These are phyloP conservation scores for Chenopodium album DNA, from an alignment of 148 eudicot species.

Conservation along the genomic window DNA sequence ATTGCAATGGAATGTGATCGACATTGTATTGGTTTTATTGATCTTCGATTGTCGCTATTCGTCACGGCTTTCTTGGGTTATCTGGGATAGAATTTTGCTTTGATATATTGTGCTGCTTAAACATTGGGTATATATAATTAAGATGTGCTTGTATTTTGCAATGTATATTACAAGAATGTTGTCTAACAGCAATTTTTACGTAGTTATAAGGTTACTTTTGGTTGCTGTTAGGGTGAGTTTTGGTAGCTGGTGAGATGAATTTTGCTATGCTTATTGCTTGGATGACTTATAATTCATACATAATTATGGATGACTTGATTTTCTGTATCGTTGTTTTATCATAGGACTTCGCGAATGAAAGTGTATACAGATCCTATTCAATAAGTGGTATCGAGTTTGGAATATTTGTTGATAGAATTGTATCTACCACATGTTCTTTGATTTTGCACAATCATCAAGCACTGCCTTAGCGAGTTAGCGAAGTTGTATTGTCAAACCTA, in stretches of 20 bases:
- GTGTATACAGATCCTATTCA: no score
- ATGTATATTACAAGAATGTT: no score
- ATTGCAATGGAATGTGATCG: neutral
- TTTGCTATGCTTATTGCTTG: neutral
- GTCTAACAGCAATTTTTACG: no score
- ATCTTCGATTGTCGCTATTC: neutral
- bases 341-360: no score
- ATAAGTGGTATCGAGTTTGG: no score
- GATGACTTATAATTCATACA: neutral
- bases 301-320: no score
- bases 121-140: neutral
- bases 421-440: no score
- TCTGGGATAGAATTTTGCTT: neutral
- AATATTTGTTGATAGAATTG: no score
- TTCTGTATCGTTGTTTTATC: no score
- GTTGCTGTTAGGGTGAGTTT: neutral
- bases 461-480: no score
- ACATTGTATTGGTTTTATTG: neutral
- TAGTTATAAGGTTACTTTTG: neutral
- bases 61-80: neutral
- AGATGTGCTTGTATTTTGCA: neutral
- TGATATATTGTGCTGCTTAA: neutral
- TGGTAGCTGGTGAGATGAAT: neutral
- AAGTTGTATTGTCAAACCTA: no score
- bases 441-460: no score